These are phyloP conservation scores for Euphorbia tirucalli DNA, from an alignment of 345 rosid species.

Conservation along the genomic window DNA sequence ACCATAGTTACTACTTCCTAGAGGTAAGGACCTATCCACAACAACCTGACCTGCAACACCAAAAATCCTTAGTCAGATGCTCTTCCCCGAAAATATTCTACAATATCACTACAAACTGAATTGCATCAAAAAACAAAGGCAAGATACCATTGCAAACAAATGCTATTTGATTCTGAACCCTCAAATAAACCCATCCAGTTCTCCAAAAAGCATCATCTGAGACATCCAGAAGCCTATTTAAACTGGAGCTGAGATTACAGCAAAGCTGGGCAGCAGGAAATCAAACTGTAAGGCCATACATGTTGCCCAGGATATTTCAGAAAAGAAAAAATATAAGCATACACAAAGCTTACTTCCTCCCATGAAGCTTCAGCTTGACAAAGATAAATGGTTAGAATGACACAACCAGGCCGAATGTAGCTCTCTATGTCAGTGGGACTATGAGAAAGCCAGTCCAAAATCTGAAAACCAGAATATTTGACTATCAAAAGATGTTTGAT, in stretches of 20 bases:
- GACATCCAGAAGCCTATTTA: constrained; percentile 74
- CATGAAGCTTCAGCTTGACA: constrained; percentile 80
- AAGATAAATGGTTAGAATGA: constrained; percentile 81
- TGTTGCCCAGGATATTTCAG: constrained; percentile 1
- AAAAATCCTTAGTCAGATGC: constrained; percentile 4
- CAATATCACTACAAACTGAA: background rate
- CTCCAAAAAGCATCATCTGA: constrained; percentile 84
- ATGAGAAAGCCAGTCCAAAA: constrained; percentile 88
- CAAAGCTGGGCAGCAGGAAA: constrained; percentile 54
- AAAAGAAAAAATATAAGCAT: constrained; percentile 6
- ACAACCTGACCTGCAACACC: constrained; percentile 75
- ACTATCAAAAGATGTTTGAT: constrained; percentile 15
- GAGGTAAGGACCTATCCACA: constrained; percentile 63
- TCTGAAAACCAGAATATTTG: constrained; percentile 49
- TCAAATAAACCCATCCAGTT: constrained; percentile 77
- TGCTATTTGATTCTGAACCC: constrained; percentile 81
- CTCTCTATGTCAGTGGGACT: constrained; percentile 99
- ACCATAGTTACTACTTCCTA: constrained; percentile 52
- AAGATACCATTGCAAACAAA: constrained; percentile 68
- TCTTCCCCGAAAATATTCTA: constrained; percentile 6
- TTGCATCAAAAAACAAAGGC: constrained; percentile 16
- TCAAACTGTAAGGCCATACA: constrained; percentile 20
- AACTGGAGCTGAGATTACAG: constrained; percentile 63
- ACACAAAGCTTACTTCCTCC: constrained; percentile 71
- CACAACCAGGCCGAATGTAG: constrained; percentile 97